Base-by-base conservation (phyloP, 805 yeast species). In the Barnettozyma wickerhamii region DNA sequence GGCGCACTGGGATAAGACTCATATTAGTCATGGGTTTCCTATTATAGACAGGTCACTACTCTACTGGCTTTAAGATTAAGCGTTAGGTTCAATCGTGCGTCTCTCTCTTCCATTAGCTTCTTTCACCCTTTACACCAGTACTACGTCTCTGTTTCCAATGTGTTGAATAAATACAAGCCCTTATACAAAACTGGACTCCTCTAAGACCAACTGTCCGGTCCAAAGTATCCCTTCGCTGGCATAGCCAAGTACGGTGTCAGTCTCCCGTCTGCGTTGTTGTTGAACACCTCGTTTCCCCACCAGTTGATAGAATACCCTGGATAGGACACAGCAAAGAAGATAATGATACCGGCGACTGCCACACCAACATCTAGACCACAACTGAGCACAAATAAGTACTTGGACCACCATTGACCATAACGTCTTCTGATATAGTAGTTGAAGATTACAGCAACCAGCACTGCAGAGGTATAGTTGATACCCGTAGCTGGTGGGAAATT, bases 401-500 rank as follows among this genome's bases (percentile, higher is more conserved):
- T 67, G 33, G 62, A 64, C 68, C 84, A 82, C 84, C 34, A 69
- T 53, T 56, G 73, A 73, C 49, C 67, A 63, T 44, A 65, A 62
- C 49, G 73, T 71, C 51, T 45, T 34, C 41, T 49, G 41, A 49
- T 37, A 48, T 65, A 60, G 52, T 71, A 69, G 75, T 73, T 76
- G 63, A 77, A 75, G 31, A 62, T 48, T 50, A 59, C 69, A 33
- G 55, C 47, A 12, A 56, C 46, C 12, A 30, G 19, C 18, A 19
- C 33, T 18, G 33, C 33, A 6, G 33, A 30, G 5, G 33, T 30
- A 56, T 78, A 78, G 55, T 77, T 78, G 58, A 76, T 77, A 30
- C 82, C 76, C 13, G 86, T 77, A 13, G 84, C 84, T 27, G 89
- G 87, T 15, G 89, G 87, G 52, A 80, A 71, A 47, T 67, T 62